Percentiles rank a stretch among this genome's conserved stretches.
Evolutionary conservation across 345 rosid genomes (phyloP).

Genomic region (Melaleuca quinquenervia): DNA sequence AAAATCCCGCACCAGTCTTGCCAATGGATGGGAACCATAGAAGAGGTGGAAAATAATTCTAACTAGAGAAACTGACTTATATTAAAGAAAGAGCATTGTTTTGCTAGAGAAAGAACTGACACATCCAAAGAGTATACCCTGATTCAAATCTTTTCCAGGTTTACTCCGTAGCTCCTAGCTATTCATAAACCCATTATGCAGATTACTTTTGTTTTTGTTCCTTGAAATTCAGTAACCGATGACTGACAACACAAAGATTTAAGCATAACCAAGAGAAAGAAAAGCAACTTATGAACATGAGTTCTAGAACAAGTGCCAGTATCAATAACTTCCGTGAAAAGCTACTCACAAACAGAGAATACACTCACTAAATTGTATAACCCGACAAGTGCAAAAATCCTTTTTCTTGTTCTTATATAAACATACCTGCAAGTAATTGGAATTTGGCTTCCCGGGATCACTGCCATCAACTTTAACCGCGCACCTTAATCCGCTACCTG

Average conservation of each 20-base stretch:
- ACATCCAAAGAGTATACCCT: background rate
- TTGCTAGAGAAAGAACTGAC: background rate
- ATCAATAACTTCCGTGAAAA: background rate
- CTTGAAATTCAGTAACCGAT: background rate
- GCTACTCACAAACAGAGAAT: background rate
- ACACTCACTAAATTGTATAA: background rate
- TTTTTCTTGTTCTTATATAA: background rate
- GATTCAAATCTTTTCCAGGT: background rate
- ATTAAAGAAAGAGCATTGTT: background rate
- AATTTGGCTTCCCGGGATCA: background rate
- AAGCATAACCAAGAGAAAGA: background rate
- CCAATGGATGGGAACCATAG: background rate
- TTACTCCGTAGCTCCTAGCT: background rate
- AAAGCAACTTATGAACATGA: background rate
- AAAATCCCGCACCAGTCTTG: background rate
- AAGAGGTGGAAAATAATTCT: background rate
- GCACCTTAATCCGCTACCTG: background rate
- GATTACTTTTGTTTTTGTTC: background rate
- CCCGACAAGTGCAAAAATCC: background rate
- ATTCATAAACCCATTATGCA: background rate
- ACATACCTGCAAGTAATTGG: background rate
- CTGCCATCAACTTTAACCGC: background rate
- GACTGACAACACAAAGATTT: background rate
- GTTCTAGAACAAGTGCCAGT: background rate
- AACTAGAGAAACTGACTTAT: background rate